phyloP scores from a whole-genome alignment of 192 early-diverging fungal genomes.

The Spizellomyces punctatus region DNA sequence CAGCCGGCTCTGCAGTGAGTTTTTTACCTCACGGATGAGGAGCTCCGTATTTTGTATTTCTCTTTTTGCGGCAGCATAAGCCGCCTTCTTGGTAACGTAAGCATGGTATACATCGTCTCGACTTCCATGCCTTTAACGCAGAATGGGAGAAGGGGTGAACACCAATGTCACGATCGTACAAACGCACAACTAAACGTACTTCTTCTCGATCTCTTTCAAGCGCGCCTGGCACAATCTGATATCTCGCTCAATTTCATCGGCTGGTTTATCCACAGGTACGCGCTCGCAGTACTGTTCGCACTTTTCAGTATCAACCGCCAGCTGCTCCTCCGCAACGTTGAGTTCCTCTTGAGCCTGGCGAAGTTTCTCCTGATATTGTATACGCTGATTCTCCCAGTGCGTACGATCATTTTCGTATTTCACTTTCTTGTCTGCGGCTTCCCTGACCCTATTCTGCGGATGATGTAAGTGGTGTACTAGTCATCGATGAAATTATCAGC shows the following conservation, averaged over 20 bases:
- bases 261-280: slow-evolving; percentile 8
- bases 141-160: background rate
- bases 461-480: background rate
- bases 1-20: slow-evolving; percentile 61
- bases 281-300: slow-evolving; percentile 27
- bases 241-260: slow-evolving; percentile 24
- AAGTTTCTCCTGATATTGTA: slow-evolving; percentile 1
- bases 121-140: slow-evolving; percentile 20
- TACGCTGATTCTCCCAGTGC: background rate
- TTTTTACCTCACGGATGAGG: slow-evolving; percentile 43
- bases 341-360: background rate
- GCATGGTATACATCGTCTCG: slow-evolving; percentile 17
- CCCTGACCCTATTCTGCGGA: background rate
- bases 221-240: slow-evolving; percentile 24
- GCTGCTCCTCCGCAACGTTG: slow-evolving; percentile 2
- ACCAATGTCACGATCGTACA: too few relatives aligned
- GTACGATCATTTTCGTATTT: background rate
- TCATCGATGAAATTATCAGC: background rate
- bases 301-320: slow-evolving; percentile 3
- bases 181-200: too few relatives aligned
- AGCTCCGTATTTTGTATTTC: slow-evolving; percentile 19
- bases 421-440: background rate
- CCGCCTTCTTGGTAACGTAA: slow-evolving; percentile 9
- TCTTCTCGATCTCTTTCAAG: slow-evolving; percentile 22
- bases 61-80: slow-evolving; percentile 25